Percentiles rank a stretch among this genome's conserved stretches.
These are phyloP conservation scores for Eimeria necatrix DNA, from an alignment of 169 alveolate genomes.

Conservation along the genomic window DNA sequence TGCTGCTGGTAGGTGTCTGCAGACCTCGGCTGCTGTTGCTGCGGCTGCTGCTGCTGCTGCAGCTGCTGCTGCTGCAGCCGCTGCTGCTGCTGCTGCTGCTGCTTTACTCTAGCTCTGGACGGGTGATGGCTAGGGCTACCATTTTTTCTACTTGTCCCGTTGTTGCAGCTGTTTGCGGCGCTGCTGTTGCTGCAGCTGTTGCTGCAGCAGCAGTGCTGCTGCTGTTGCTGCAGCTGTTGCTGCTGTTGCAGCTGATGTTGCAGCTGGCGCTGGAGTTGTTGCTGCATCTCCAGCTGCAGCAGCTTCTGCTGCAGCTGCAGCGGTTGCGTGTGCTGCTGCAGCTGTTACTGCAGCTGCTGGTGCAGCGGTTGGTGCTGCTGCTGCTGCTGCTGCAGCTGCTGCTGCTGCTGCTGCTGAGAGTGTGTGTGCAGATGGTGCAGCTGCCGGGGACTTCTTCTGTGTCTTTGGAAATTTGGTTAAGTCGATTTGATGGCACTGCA, in stretches of 20 bases:
- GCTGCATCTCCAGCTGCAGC: conserved; percentile 7
- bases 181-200: conserved; percentile 46
- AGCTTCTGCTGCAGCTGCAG: neutral
- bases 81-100: neutral
- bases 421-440: conserved; percentile 11
- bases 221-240: conserved; percentile 31
- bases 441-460: neutral
- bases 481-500: conserved; percentile 2
- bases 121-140: neutral
- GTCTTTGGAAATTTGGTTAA: conserved; percentile 47
- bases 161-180: neutral
- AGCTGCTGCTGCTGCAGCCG: no score
- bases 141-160: neutral
- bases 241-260: conserved; percentile 33
- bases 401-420: conserved; percentile 4
- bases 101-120: neutral
- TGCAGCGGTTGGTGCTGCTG: neutral
- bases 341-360: neutral
- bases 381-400: neutral
- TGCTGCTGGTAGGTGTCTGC: conserved; percentile 15
- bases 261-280: conserved; percentile 12
- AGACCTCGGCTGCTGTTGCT: neutral
- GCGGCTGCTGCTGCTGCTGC: neutral
- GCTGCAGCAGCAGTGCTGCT: no score
- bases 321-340: neutral